Evolutionary conservation across 225 moss, liverwort and hornwort genomes (phyloP).

Genomic region (Polytrichum formosum): DNA sequence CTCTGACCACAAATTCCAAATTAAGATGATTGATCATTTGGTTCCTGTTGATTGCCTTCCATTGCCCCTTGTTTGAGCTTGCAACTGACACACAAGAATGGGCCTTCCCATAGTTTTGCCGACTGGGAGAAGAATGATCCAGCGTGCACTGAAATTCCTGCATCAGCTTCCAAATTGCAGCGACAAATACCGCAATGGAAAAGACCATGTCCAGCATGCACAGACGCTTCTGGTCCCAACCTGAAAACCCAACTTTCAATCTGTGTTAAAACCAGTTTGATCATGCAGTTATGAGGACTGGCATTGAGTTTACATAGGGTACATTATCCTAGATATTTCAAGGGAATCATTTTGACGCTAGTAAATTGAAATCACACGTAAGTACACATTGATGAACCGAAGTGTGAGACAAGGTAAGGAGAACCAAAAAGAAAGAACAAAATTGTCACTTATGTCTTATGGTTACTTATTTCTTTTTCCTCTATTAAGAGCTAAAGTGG

Average conservation of each 20-base stretch:
- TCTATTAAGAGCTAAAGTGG: too few species aligned
- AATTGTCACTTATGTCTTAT: too few species aligned
- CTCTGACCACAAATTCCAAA: not conserved
- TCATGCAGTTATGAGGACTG: too few species aligned
- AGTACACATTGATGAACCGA: too few species aligned
- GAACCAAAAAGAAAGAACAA: too few species aligned
- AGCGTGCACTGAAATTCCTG: slow-evolving; percentile 13
- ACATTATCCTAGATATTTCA: too few species aligned
- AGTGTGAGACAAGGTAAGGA: too few species aligned
- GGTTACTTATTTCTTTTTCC: too few species aligned
- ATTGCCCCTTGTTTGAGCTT: slow-evolving; percentile 5
- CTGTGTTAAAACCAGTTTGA: too few species aligned
- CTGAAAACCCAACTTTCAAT: slow-evolving; percentile 17
- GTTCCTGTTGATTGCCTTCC: slow-evolving; percentile 1
- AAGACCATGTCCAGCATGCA: slow-evolving; percentile 4
- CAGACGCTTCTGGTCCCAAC: slow-evolving; percentile 35
- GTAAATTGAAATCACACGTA: too few species aligned
- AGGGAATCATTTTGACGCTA: too few species aligned
- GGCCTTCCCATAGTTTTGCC: slow-evolving; percentile 9
- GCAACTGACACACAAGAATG: slow-evolving; percentile 7
- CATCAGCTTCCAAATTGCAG: slow-evolving; percentile 13
- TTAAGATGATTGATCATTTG: not conserved
- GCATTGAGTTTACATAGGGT: too few species aligned
- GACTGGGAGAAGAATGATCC: slow-evolving; percentile 19
- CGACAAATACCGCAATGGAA: slow-evolving; percentile 32